Conservation (phyloP, 176 grass and related monocot species). For the Oryza punctata region DNA sequence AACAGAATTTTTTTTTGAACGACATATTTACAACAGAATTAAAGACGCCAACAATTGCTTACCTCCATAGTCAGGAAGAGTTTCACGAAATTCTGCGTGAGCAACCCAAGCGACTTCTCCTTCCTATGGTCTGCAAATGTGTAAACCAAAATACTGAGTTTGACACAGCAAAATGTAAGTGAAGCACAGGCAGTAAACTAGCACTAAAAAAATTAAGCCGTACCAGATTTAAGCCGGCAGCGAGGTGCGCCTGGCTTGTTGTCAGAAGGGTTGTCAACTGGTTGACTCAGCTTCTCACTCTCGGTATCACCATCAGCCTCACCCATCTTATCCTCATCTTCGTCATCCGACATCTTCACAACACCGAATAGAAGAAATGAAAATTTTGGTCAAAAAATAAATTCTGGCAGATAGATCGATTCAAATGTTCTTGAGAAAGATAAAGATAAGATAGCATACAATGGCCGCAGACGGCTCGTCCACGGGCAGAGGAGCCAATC, state of each 20-base stretch:
- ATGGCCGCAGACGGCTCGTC: constrained; percentile 36
- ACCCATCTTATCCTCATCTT: constrained; percentile 55
- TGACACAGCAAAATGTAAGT: constrained; percentile 3
- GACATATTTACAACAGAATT: not conserved
- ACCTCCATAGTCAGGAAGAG: constrained; percentile 85
- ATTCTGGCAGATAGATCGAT: not conserved
- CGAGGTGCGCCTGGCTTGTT: constrained; percentile 35
- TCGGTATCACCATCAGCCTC: constrained; percentile 48
- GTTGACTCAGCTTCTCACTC: constrained; percentile 47
- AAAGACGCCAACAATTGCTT: constrained; percentile 18
- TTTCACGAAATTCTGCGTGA: constrained; percentile 92
- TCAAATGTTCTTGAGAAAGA: not conserved
- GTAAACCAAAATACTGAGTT: constrained; percentile 4
- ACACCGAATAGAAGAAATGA: constrained; percentile 19
- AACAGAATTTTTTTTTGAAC: too few species aligned
- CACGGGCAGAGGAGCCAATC: constrained; percentile 11
- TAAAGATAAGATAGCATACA: constrained; percentile 16
- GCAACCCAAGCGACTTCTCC: constrained; percentile 85
- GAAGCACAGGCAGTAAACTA: not conserved
- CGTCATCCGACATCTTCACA: constrained; percentile 61
- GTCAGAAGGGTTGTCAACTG: constrained; percentile 38
- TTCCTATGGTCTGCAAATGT: constrained; percentile 63
- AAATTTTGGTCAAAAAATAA: constrained; percentile 2
- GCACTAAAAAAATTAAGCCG: not conserved
- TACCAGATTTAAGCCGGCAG: constrained; percentile 65